Percentiles rank a stretch among this genome's conserved stretches.
These are phyloP conservation scores for Triticum timopheevii DNA, from an alignment of 176 grass and related monocot species.

Conservation along the genomic window DNA sequence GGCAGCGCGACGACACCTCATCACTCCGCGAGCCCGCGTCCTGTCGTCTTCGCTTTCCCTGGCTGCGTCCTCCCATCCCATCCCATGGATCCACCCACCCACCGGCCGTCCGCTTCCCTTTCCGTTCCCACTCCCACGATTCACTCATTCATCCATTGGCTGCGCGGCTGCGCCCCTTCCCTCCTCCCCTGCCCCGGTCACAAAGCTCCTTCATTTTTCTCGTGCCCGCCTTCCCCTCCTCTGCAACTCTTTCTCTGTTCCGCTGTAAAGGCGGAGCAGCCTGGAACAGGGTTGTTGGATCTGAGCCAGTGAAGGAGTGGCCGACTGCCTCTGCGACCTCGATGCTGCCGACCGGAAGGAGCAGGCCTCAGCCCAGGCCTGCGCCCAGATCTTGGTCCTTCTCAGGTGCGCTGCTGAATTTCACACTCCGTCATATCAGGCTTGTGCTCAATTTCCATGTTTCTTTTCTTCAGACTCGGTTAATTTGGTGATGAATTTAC, in stretches of 20 bases:
- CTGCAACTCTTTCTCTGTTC: background rate
- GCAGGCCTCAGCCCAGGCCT: constrained; percentile 74
- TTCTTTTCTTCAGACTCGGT: background rate
- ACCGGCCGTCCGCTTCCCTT: background rate
- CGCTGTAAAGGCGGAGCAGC: constrained; percentile 17
- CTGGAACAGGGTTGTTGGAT: constrained; percentile 21
- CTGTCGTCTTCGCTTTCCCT: background rate
- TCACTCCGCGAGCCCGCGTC: background rate
- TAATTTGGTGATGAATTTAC: background rate
- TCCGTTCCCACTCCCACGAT: background rate
- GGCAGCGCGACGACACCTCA: background rate
- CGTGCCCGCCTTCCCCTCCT: background rate
- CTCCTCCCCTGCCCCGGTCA: background rate
- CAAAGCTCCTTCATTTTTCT: background rate
- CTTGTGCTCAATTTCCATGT: background rate
- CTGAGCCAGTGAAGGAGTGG: background rate
- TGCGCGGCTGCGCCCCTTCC: background rate
- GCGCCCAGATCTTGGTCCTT: constrained; percentile 78
- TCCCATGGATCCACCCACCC: too few relatives aligned
- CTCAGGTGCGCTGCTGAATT: constrained; percentile 49
- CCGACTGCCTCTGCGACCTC: background rate
- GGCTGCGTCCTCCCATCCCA: background rate
- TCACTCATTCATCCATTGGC: background rate
- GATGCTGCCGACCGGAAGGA: constrained; percentile 70
- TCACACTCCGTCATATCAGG: background rate